These are phyloP conservation scores for Protomyces gravidus DNA, from an alignment of 1,139 yeast species.

Conservation along the genomic window DNA sequence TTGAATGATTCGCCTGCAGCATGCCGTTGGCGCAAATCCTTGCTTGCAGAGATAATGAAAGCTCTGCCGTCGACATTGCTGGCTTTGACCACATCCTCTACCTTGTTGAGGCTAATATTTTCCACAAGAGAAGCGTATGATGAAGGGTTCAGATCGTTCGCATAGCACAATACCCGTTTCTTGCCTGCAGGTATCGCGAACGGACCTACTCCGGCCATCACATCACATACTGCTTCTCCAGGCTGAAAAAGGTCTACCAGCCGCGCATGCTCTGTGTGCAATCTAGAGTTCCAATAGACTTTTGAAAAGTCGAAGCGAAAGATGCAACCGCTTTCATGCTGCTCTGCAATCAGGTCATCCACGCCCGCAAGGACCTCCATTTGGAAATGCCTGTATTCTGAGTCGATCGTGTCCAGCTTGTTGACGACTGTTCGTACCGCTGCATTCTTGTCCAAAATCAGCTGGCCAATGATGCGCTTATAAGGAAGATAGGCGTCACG, in stretches of 20 bases:
- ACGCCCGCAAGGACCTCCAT: slow-evolving; percentile 91
- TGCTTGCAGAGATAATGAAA: slow-evolving; percentile 62
- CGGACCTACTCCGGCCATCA: slow-evolving; percentile 98
- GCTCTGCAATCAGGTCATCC: slow-evolving; percentile 68
- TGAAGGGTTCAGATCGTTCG: slow-evolving; percentile 91
- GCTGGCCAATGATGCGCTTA: slow-evolving; percentile 78
- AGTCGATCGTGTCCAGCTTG: slow-evolving; percentile 79
- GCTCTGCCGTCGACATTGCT: slow-evolving; percentile 77
- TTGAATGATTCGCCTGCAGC: slow-evolving; percentile 30
- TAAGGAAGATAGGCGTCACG: slow-evolving; percentile 81
- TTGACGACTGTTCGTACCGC: slow-evolving; percentile 88
- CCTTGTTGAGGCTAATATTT: slow-evolving; percentile 62
- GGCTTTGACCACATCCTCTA: slow-evolving; percentile 51
- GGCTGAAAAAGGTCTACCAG: slow-evolving; percentile 58
- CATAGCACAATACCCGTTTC: slow-evolving; percentile 70
- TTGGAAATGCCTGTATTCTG: slow-evolving; percentile 82
- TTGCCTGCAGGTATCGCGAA: slow-evolving; percentile 95
- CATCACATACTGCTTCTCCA: slow-evolving; percentile 81
- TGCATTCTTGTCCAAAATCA: slow-evolving; percentile 79
- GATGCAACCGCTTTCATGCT: slow-evolving; percentile 78
- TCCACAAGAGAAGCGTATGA: slow-evolving; percentile 64
- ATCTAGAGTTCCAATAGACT: slow-evolving; percentile 95
- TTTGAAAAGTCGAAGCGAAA: slow-evolving; percentile 85
- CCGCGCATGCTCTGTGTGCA: slow-evolving; percentile 89
- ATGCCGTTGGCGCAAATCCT: slow-evolving; percentile 45